A percentile compares a stretch with the other conserved stretches of the same genome.
These are phyloP conservation scores for Glutinoglossum americanum DNA, from an alignment of 495 filamentous ascomycete genomes.

Conservation along the genomic window DNA sequence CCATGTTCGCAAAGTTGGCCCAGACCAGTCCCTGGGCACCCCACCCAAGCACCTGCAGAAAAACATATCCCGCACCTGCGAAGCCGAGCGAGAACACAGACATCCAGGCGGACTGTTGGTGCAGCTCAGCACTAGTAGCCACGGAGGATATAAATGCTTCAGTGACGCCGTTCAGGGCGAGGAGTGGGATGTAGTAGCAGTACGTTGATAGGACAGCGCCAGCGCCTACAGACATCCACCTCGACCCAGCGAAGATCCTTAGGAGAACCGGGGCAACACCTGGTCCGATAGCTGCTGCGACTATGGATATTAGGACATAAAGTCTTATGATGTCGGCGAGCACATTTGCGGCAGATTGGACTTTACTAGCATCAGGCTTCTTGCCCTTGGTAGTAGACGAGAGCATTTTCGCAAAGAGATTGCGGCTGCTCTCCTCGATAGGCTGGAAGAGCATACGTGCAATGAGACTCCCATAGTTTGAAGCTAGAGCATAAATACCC, in stretches of 20 bases:
- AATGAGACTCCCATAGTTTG: constrained; percentile 81
- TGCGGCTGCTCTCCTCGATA: constrained; percentile 76
- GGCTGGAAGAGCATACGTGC: constrained; percentile 87
- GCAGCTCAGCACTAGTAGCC: constrained; percentile 46
- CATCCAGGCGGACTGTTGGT: constrained; percentile 66
- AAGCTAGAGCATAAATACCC: constrained; percentile 81
- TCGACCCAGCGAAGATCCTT: constrained; percentile 43
- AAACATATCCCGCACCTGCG: constrained; percentile 43
- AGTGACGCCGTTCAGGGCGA: constrained; percentile 77
- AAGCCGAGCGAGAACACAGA: constrained; percentile 51
- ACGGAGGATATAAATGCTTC: constrained; percentile 85
- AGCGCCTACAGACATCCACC: constrained; percentile 42
- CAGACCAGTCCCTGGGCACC: constrained; percentile 64
- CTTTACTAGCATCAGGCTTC: constrained; percentile 4
- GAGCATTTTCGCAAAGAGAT: constrained; percentile 60
- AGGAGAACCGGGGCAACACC: constrained; percentile 49
- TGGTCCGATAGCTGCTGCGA: constrained; percentile 47
- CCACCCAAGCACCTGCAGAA: constrained; percentile 36
- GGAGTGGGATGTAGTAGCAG: constrained; percentile 77
- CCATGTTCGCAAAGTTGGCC: constrained; percentile 77
- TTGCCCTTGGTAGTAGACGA: constrained; percentile 10
- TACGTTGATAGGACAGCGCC: constrained; percentile 57
- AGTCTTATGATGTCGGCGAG: constrained; percentile 32
- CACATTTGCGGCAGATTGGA: constrained; percentile 20
- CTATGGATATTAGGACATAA: constrained; percentile 46